Evolutionary conservation across 2,329 filamentous ascomycete genomes (phyloP).

Genomic region (Balansia obtecta): DNA sequence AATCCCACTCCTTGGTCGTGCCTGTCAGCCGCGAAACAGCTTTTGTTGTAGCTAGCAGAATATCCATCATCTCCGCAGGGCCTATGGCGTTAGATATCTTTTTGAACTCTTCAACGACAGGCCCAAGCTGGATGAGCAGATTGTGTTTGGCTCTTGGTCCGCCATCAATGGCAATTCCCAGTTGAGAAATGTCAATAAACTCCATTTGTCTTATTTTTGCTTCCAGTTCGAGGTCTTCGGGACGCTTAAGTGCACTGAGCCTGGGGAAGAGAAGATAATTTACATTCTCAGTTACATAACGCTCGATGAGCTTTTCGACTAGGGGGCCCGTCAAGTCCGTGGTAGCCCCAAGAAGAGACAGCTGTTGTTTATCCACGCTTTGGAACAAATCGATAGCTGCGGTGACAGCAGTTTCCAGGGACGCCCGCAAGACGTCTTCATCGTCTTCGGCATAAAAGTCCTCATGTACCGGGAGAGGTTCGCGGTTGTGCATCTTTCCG

Average conservation of each 20-base stretch:
- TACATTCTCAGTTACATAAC: conserved; percentile 86
- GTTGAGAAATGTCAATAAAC: conserved; percentile 84
- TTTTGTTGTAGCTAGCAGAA: conserved; percentile 71
- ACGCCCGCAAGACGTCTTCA: conserved; percentile 78
- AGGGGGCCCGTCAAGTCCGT: conserved; percentile 87
- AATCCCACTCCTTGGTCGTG: conserved; percentile 28
- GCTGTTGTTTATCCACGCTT: conserved; percentile 85
- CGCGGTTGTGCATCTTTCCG: conserved; percentile 19
- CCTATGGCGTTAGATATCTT: conserved; percentile 67
- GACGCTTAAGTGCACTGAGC: conserved; percentile 62
- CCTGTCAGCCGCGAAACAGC: conserved; percentile 59
- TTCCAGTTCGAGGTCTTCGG: conserved; percentile 80
- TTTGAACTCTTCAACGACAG: conserved; percentile 78
- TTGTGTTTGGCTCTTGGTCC: conserved; percentile 70
- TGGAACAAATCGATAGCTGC: conserved; percentile 93
- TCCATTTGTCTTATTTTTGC: conserved; percentile 87
- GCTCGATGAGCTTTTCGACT: conserved; percentile 88
- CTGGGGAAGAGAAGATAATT: conserved; percentile 82
- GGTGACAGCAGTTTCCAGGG: conserved; percentile 83
- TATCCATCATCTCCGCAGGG: conserved; percentile 80
- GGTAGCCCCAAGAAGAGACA: conserved; percentile 81
- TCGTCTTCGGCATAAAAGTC: conserved; percentile 75
- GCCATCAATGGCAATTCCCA: conserved; percentile 77
- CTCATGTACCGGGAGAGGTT: conserved; percentile 39
- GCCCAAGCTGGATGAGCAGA: conserved; percentile 61